Conservation (phyloP, 2,329 filamentous ascomycete genomes). For the Geosmithia flava region DNA sequence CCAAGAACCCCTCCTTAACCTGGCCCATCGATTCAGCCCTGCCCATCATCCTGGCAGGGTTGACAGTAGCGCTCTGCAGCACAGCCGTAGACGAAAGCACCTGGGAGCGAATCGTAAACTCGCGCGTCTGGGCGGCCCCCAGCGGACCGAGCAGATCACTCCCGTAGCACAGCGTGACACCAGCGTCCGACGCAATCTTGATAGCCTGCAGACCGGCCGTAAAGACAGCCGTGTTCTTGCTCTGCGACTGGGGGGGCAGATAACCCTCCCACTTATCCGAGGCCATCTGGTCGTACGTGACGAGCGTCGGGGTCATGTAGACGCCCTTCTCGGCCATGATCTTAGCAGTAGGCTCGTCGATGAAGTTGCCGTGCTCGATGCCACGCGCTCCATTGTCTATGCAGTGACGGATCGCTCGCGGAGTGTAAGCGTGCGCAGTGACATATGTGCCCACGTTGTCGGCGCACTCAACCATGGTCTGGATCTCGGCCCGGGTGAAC, state of each 20-base stretch:
- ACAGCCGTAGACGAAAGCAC: slow-evolving; percentile 11
- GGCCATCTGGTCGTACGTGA: slow-evolving; percentile 35
- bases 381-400: slow-evolving; percentile 40
- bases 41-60: slow-evolving; percentile 34
- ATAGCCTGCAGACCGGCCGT: slow-evolving; percentile 30
- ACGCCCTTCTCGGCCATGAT: slow-evolving; percentile 35
- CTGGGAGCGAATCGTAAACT: slow-evolving; percentile 16
- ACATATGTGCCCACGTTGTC: slow-evolving; percentile 36
- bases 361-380: slow-evolving; percentile 34
- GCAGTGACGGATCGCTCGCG: slow-evolving; percentile 38
- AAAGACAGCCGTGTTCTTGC: slow-evolving; percentile 39
- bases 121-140: slow-evolving; percentile 15
- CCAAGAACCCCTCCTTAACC: slow-evolving; percentile 33
- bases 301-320: slow-evolving; percentile 41
- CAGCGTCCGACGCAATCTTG: slow-evolving; percentile 34
- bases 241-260: slow-evolving; percentile 25
- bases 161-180: slow-evolving; percentile 43
- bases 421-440: slow-evolving; percentile 46
- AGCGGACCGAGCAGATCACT: slow-evolving; percentile 22
- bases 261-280: background rate
- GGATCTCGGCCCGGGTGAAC: slow-evolving; percentile 43
- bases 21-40: slow-evolving; percentile 34
- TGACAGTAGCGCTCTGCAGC: slow-evolving; percentile 23
- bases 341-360: slow-evolving; percentile 27
- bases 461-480: slow-evolving; percentile 37